Evolutionary conservation across 371 early-diverging fungal species (phyloP), one percentile per base, ranked within the genome.

Genomic region (Zychaea mexicana): DNA sequence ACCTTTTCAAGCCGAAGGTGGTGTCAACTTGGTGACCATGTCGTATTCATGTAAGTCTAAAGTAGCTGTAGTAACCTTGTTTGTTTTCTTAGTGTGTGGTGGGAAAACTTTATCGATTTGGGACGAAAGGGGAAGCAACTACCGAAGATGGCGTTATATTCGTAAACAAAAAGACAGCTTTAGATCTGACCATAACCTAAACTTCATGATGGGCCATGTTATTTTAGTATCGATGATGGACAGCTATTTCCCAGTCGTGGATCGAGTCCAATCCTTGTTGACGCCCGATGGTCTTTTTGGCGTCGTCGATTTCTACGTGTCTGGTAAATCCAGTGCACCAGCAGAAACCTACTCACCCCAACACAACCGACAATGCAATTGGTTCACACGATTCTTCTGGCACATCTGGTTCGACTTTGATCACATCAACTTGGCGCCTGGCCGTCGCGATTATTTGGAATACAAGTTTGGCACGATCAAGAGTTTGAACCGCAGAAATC

Each of bases 361-460:
- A 26, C 72, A 81, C 36, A 78, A 77, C 24, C 82, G 87, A 53
- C 86, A 85, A 36, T 88, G 88, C 65, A 85, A 72, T 59, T 94
- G 93, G 93, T 80, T 93, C 68, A 87, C 87, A 9, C 85, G 93
- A 56, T 86, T 86, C 77, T 92, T 93, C 74, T 93, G 93, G 93
- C 85, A 88, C 39, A 79, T 83, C 39, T 91, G 91, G 90, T 91
- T 90, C 66, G 86, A 88, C 19, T 74, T 88, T 27, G 95, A 94
- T 70, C 93, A 93, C 72, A 88, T 94, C 52, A 83, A 92, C 63
- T 77, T 94, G 3, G 82, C 81, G 32, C 90, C 91, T 45, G 84
- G 87, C 21, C 92, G 94, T 52, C 91, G 95, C 55, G 91, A 92
- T 62, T 94, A 94, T 64, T 77, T 94, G 31, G 95, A 94, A 71